A percentile compares a stretch with the other conserved stretches of the same genome.
phyloP scores from a whole-genome alignment of 306 rosid genomes.

The Mimosa bimucronata region DNA sequence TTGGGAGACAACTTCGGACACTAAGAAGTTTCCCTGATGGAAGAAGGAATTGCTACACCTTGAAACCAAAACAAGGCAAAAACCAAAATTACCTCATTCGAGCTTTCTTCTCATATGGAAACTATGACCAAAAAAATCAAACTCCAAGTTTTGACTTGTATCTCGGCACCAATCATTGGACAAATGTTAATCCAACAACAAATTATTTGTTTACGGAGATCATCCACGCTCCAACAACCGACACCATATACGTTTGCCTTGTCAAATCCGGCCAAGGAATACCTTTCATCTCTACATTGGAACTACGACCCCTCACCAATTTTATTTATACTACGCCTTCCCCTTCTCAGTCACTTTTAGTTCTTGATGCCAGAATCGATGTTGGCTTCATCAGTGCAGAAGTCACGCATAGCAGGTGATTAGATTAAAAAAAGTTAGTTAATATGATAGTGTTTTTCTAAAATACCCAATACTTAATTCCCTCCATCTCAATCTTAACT shows the following conservation, averaged over 20 bases:
- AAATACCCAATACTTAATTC: too few relatives aligned
- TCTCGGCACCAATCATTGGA: conserved; percentile 52
- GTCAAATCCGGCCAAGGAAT: conserved; percentile 20
- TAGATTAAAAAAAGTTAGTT: too few relatives aligned
- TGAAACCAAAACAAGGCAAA: conserved; percentile 39
- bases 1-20: neutral
- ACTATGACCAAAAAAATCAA: conserved; percentile 43
- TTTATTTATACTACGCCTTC: neutral
- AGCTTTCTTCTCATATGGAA: conserved; percentile 46
- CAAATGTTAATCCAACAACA: neutral
- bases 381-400: neutral
- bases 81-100: conserved; percentile 44
- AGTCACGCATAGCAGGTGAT: neutral
- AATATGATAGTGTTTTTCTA: too few relatives aligned
- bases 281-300: conserved; percentile 41
- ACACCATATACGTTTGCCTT: conserved; percentile 43
- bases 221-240: conserved; percentile 39
- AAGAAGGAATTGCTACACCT: conserved; percentile 49
- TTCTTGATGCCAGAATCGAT: conserved; percentile 13
- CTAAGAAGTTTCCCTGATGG: conserved; percentile 31
- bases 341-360: neutral
- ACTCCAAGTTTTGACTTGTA: conserved; percentile 41
- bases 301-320: conserved; percentile 40
- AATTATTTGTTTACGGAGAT: neutral
- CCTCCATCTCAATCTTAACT: too few relatives aligned